phyloP scores from a whole-genome alignment of 2,329 filamentous ascomycete genomes.

The Pleomassaria siparia region DNA sequence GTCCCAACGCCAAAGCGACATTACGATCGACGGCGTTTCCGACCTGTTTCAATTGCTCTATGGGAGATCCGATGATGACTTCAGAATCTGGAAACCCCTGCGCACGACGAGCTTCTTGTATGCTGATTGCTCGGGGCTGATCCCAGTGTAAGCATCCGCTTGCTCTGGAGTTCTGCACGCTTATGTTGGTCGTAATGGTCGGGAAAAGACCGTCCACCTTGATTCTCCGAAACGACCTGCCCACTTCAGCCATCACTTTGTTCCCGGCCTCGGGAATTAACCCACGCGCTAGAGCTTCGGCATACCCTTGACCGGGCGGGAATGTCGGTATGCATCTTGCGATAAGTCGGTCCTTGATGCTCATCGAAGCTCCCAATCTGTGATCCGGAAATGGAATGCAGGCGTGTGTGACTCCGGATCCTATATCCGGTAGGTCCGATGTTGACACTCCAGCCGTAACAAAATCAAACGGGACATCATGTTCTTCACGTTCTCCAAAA shows the following conservation, averaged over 20 bases:
- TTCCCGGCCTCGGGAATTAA: constrained; percentile 32
- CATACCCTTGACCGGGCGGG: constrained; percentile 42
- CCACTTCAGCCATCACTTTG: constrained; percentile 20
- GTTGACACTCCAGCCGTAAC: constrained; percentile 58
- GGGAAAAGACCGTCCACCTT: constrained; percentile 56
- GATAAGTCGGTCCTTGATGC: constrained; percentile 44
- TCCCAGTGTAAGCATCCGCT: constrained; percentile 66
- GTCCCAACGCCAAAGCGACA: constrained; percentile 66
- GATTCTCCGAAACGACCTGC: constrained; percentile 54
- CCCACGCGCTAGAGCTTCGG: constrained; percentile 38
- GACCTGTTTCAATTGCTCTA: constrained; percentile 64
- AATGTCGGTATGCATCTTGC: constrained; percentile 61
- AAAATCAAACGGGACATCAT: constrained; percentile 62
- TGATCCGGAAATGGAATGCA: constrained; percentile 72
- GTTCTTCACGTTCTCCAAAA: constrained; percentile 59
- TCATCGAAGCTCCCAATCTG: constrained; percentile 42
- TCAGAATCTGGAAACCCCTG: constrained; percentile 73
- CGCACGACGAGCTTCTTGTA: constrained; percentile 68
- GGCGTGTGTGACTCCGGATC: constrained; percentile 61
- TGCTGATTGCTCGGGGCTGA: constrained; percentile 61
- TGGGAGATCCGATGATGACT: constrained; percentile 61
- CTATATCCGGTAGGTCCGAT: constrained; percentile 62
- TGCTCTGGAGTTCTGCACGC: constrained; percentile 56
- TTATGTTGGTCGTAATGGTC: constrained; percentile 62
- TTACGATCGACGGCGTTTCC: constrained; percentile 77